Evolutionary conservation across 2,329 filamentous ascomycete genomes (phyloP), one percentile per base, ranked within the genome.

Genomic region (Emergomyces pasteurianus): DNA sequence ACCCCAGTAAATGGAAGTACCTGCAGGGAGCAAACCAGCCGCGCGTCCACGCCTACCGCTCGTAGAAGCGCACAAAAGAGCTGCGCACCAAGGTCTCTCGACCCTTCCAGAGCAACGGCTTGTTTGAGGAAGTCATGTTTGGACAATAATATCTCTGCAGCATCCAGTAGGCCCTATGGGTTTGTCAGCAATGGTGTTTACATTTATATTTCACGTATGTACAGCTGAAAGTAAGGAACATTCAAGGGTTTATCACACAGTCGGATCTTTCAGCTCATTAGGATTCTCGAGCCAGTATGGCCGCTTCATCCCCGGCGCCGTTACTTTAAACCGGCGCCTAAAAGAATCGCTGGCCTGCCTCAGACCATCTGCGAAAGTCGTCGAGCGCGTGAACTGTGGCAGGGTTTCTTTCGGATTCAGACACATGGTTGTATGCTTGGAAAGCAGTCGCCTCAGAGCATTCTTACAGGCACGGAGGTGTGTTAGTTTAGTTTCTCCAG

Each of bases 11-110:
- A 92, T 0, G 88, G 81, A 0, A 99, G 78, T 1, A 87, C 84
- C 66, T 99, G 94, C 3, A 99, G 77, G 4, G 94, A 99, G 72
- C 91, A 96, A 0, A 97, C 88, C 4, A 99, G 79, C 14, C 94
- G 83, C 5, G 89, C 81, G 64, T 90, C 85, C 7, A 97, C 84
- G 2, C 90, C 91, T n/a, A 82, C 84, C n/a, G 85, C 83, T 21
- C 94, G 86, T 3, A 99, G 79, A 38, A 97, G 74, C 2, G 92
- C 88, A 72, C 94, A 97, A 68, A 95, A 96, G 0, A 99, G 73
- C 71, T 97, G 92, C 1, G 90, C 89, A 0, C 92, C 94, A 10
- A 95, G 80, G 72, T 99, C 94, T 65, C 92, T 84, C 9, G 92
- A 97, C 0, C 92, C 95, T 65, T 85, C 79, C 21, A 95, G 74